These are phyloP conservation scores for Cercis canadensis DNA, from an alignment of 306 rosid genomes.

Conservation along the genomic window DNA sequence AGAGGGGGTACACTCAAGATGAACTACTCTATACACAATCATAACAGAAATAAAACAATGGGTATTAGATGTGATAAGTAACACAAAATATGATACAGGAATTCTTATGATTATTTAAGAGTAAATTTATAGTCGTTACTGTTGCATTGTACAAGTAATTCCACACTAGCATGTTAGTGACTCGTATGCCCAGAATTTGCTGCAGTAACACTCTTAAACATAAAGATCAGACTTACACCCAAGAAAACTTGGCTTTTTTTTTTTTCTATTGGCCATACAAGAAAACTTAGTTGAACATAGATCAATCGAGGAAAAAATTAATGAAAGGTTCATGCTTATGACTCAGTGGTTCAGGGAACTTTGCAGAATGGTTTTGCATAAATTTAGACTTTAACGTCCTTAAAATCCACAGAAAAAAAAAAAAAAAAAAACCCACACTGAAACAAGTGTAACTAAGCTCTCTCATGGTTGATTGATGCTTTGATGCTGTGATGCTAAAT, in stretches of 20 bases:
- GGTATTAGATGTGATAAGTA: background rate
- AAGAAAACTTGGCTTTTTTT: conserved; percentile 11
- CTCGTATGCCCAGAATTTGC: too few relatives aligned
- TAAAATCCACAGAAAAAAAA: too few relatives aligned
- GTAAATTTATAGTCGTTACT: background rate
- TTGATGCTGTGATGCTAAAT: conserved; percentile 2
- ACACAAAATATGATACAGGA: too few relatives aligned
- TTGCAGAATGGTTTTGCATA: conserved; percentile 5
- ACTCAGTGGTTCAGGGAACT: conserved; percentile 13
- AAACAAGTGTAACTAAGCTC: too few relatives aligned
- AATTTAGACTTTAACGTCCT: background rate
- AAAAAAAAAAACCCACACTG: too few relatives aligned
- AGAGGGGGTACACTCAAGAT: background rate
- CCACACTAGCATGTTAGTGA: background rate
- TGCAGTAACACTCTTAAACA: too few relatives aligned
- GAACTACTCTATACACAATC: background rate
- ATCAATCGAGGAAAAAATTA: background rate
- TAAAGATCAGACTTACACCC: too few relatives aligned
- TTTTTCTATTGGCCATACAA: too few relatives aligned
- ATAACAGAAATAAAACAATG: conserved; percentile 12
- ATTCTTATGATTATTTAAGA: background rate
- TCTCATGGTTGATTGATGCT: too few relatives aligned
- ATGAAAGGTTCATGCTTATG: background rate
- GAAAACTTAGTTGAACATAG: background rate
- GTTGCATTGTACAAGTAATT: background rate